These are phyloP conservation scores for Pichia exigua DNA, from an alignment of 805 yeast species.

Conservation along the genomic window DNA sequence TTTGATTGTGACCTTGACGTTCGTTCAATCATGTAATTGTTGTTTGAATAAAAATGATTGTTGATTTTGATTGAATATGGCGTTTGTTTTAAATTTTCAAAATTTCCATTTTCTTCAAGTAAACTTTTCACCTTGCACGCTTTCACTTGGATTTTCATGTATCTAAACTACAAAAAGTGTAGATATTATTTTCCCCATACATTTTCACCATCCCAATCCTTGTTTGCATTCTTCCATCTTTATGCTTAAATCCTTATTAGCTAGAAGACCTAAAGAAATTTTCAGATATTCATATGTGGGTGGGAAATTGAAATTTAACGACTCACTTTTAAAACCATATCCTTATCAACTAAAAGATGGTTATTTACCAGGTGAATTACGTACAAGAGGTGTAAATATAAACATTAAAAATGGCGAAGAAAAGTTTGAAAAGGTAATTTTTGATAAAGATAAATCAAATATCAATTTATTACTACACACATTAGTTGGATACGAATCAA, in stretches of 20 bases:
- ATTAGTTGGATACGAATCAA: constrained; percentile 7
- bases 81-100: too few species aligned
- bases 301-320: not conserved
- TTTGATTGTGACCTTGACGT: not conserved
- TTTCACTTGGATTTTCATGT: too few species aligned
- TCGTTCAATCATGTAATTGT: not conserved
- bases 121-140: too few species aligned
- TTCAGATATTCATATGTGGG: not conserved
- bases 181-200: too few species aligned
- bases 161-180: too few species aligned
- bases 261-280: constrained; percentile 4
- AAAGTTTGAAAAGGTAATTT: not conserved
- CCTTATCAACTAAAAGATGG: not conserved
- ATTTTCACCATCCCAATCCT: too few species aligned
- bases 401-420: not conserved
- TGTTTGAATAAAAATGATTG: too few species aligned
- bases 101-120: too few species aligned
- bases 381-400: not conserved
- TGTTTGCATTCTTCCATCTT: not conserved
- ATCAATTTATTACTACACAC: constrained; percentile 5
- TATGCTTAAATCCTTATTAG: not conserved
- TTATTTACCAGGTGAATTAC: not conserved
- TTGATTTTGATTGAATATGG: too few species aligned
- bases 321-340: not conserved
- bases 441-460: constrained; percentile 2